Evolutionary conservation across 1,284 basidiomycete species (phyloP), one percentile per base, ranked within the genome.

Genomic region (Pisolithus thermaeus): DNA sequence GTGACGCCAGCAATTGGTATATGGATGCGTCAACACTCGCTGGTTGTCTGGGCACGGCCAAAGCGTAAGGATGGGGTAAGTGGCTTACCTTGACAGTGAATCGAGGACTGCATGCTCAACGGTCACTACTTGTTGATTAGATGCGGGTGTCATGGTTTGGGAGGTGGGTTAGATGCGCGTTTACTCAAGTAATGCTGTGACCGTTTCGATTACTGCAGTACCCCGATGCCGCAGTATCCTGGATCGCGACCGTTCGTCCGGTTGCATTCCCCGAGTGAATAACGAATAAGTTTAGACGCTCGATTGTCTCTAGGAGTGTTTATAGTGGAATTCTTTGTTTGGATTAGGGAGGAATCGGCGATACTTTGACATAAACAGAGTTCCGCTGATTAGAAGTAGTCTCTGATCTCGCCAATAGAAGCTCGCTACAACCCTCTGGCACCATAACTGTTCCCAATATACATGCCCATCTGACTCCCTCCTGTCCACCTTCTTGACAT

Each of bases 71-170:
- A 5, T 79, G 78, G 78, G 60, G 69, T 73, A 43, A 59, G 71
- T 64, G 6, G 9, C 11, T 30, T 27, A 27, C 40, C 14, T 9
- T 37, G 12, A 36, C 22, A 8, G 20, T 12, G 30, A 22, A 32
- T 35, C 32, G 28, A 1, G 12, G 32, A 12, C 48, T 32, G 47
- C 38, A 18, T 20, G 35, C 20, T 28, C 7, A 52, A 12, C 38
- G 41, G 16, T 39, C 35, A 32, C 37, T 6, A 16, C 14, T 39
- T 20, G 20, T 28, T 16, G 22, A 35, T 18, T 52, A 75, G 75
- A 69, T 53, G 79, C 66, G 12, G 79, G 79, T 39, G 74, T 69
- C 8, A 75, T 79, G 74, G 69, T 70, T 27, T 78, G 76, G 75
- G 62, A 77, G 68, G 74, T 74, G 47, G 55, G 67, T 57, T 42